Conservation (phyloP, 805 yeast species). For the Scheffersomyces ergatensis region DNA sequence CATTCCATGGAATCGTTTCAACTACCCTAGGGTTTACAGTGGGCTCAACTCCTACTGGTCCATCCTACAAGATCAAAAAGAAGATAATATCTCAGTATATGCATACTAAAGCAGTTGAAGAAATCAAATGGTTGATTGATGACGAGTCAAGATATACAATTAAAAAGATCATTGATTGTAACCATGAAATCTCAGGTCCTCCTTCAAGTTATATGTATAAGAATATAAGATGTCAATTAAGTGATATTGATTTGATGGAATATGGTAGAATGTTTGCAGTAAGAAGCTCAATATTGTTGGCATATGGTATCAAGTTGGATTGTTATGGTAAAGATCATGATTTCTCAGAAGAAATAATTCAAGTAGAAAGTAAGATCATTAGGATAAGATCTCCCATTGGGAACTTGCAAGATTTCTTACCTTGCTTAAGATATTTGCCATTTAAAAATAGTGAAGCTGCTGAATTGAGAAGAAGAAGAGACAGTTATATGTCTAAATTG, state of each 20-base stretch:
- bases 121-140: constrained; percentile 33
- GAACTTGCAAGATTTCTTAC: constrained; percentile 54
- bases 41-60: constrained; percentile 63
- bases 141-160: constrained; percentile 30
- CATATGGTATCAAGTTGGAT: constrained; percentile 53
- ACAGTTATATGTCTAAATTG: constrained; percentile 45
- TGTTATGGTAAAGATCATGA: constrained; percentile 29
- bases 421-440: constrained; percentile 37
- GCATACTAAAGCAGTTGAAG: constrained; percentile 32
- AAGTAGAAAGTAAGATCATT: constrained; percentile 56
- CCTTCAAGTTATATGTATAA: constrained; percentile 17
- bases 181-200: constrained; percentile 11
- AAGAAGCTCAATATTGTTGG: constrained; percentile 46
- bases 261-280: constrained; percentile 51
- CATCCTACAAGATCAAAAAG: constrained; percentile 43
- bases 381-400: constrained; percentile 57
- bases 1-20: constrained; percentile 65
- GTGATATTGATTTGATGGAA: constrained; percentile 39
- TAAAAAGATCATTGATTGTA: constrained; percentile 7
- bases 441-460: constrained; percentile 12
- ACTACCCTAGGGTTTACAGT: constrained; percentile 56
- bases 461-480: constrained; percentile 39
- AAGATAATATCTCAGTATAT: constrained; percentile 48
- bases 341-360: constrained; percentile 51
- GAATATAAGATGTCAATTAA: constrained; percentile 4